Conservation (phyloP, 345 rosid species). For the Cardamine occulta region DNA sequence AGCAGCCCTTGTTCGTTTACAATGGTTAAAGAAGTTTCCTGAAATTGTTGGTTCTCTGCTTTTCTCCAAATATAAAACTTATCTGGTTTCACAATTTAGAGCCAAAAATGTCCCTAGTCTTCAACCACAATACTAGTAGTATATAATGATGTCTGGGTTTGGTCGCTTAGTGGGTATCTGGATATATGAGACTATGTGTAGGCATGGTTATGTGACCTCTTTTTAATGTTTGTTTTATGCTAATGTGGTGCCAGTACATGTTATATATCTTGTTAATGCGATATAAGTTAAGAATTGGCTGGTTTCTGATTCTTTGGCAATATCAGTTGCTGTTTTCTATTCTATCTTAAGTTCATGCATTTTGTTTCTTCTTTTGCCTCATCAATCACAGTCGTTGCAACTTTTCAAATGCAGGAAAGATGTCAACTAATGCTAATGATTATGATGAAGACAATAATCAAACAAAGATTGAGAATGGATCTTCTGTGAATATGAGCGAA, state of each 20-base stretch:
- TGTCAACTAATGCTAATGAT: constrained; percentile 52
- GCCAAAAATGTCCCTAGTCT: not conserved
- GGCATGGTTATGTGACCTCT: constrained; percentile 1
- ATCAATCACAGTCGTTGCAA: not conserved
- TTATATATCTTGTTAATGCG: not conserved
- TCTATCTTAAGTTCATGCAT: constrained; percentile 2
- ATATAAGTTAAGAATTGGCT: not conserved
- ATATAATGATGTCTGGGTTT: constrained; percentile 2
- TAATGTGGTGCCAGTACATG: constrained; percentile 5
- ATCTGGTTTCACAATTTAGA: not conserved
- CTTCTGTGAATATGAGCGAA: constrained; percentile 49
- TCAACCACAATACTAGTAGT: constrained; percentile 7
- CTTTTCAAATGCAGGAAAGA: constrained; percentile 55
- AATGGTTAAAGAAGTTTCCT: not conserved
- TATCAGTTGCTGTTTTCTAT: not conserved
- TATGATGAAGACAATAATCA: constrained; percentile 63
- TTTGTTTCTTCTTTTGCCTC: constrained; percentile 6
- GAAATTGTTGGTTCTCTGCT: not conserved
- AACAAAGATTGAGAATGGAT: constrained; percentile 51
- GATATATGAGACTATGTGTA: not conserved
- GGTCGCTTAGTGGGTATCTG: constrained; percentile 7
- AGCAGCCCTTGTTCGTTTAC: constrained; percentile 4
- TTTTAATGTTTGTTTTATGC: not conserved
- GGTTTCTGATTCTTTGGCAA: constrained; percentile 5
- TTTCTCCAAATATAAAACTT: not conserved